Evolutionary conservation across 176 grass and related monocot species (phyloP).

Genomic region (Ananas comosus): DNA sequence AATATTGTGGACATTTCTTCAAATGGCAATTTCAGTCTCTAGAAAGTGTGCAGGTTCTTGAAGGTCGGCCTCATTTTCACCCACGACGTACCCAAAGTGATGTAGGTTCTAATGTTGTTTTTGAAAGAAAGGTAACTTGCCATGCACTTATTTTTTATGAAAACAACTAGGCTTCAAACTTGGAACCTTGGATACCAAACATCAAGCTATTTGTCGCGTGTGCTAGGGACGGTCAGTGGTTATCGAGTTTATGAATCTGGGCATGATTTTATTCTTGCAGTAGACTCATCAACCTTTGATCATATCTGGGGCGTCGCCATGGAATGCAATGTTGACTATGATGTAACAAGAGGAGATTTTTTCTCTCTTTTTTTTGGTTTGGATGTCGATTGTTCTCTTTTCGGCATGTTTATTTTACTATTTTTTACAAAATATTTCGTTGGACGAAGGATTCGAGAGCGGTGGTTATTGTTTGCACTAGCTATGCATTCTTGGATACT

Average conservation of each 20-base stretch:
- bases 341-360: conserved; percentile 45
- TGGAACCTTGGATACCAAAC: no score
- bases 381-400: neutral
- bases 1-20: conserved; percentile 47
- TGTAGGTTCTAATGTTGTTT: no score
- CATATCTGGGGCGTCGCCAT: conserved; percentile 82
- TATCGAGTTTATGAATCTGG: conserved; percentile 74
- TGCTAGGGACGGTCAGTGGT: conserved; percentile 6
- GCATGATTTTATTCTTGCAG: conserved; percentile 38
- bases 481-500: conserved; percentile 57
- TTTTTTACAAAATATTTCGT: neutral
- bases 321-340: conserved; percentile 82
- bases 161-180: no score
- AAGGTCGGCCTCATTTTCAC: conserved; percentile 74
- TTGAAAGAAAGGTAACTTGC: no score
- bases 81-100: conserved; percentile 48
- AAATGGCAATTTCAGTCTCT: conserved; percentile 14
- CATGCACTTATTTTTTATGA: no score
- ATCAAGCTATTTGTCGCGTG: no score
- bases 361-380: neutral
- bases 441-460: conserved; percentile 57
- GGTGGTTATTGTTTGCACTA: conserved; percentile 71
- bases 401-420: neutral
- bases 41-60: conserved; percentile 44
- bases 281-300: conserved; percentile 72